Percentiles rank a stretch among this genome's conserved stretches.
These are phyloP conservation scores for Metschnikowia cubensis DNA, from an alignment of 805 yeast species.

Conservation along the genomic window DNA sequence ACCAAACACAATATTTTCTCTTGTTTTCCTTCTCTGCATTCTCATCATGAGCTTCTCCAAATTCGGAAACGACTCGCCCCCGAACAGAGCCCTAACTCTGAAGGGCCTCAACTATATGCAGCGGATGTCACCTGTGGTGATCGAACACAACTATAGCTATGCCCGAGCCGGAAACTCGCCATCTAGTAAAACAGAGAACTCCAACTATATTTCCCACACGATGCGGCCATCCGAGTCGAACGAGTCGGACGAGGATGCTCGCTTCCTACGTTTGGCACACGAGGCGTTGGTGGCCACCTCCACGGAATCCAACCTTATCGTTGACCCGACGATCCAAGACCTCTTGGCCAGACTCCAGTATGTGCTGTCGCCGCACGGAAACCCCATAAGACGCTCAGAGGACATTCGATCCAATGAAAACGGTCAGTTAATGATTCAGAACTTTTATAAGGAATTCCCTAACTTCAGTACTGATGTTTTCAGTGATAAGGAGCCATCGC, in stretches of 20 bases:
- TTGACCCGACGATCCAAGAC: slow-evolving; percentile 63
- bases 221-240: not conserved
- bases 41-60: slow-evolving; percentile 13
- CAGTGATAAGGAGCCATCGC: slow-evolving; percentile 8
- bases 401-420: slow-evolving; percentile 33
- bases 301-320: slow-evolving; percentile 35
- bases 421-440: slow-evolving; percentile 42
- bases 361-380: slow-evolving; percentile 57
- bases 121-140: slow-evolving; percentile 19
- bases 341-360: slow-evolving; percentile 57
- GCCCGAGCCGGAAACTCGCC: slow-evolving; percentile 9
- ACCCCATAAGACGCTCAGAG: slow-evolving; percentile 34
- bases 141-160: slow-evolving; percentile 21
- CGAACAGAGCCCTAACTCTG: slow-evolving; percentile 9
- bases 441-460: slow-evolving; percentile 40
- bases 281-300: slow-evolving; percentile 57
- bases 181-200: not conserved
- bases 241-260: slow-evolving; percentile 44
- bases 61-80: slow-evolving; percentile 14
- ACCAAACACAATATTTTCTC: not conserved
- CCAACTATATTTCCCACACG: not conserved
- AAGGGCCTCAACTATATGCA: slow-evolving; percentile 15
- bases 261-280: slow-evolving; percentile 55
- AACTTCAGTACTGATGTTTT: slow-evolving; percentile 41
- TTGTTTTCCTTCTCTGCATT: not conserved